A percentile compares a stretch with the other conserved stretches of the same genome.
These are phyloP conservation scores for Phalaenopsis equestris DNA, from an alignment of 106 monocot genomes.

Conservation along the genomic window DNA sequence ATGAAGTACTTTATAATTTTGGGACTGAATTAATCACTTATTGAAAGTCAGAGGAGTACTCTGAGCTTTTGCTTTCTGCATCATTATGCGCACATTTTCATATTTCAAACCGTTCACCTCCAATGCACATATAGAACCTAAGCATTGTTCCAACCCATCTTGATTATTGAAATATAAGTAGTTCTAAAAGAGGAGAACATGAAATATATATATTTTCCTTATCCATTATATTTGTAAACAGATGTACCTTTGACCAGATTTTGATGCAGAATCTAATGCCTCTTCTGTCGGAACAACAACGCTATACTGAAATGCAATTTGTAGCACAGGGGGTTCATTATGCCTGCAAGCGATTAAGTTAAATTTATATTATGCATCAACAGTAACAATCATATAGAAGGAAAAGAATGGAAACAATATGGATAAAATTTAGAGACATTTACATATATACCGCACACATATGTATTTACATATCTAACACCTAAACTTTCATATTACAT, in stretches of 20 bases:
- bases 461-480: too few relatives aligned
- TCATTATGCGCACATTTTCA: not conserved
- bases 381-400: not conserved
- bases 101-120: not conserved
- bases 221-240: not conserved
- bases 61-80: too few relatives aligned
- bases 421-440: not conserved
- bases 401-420: not conserved
- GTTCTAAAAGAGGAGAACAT: not conserved
- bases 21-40: too few relatives aligned
- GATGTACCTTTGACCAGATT: constrained; percentile 41
- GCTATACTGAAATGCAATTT: constrained; percentile 90
- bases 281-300: constrained; percentile 58
- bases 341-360: constrained; percentile 37
- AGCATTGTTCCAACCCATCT: not conserved
- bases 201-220: not conserved
- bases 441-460: too few relatives aligned
- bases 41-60: too few relatives aligned
- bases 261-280: constrained; percentile 21
- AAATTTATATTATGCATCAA: not conserved
- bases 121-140: not conserved
- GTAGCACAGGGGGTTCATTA: constrained; percentile 69
- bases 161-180: not conserved
- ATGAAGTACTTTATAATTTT: too few relatives aligned
- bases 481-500: too few relatives aligned